A percentile compares a stretch with the other conserved stretches of the same genome.
Evolutionary conservation across 2,329 filamentous ascomycete species (phyloP).

Genomic region (Curvularia eragrostidis): DNA sequence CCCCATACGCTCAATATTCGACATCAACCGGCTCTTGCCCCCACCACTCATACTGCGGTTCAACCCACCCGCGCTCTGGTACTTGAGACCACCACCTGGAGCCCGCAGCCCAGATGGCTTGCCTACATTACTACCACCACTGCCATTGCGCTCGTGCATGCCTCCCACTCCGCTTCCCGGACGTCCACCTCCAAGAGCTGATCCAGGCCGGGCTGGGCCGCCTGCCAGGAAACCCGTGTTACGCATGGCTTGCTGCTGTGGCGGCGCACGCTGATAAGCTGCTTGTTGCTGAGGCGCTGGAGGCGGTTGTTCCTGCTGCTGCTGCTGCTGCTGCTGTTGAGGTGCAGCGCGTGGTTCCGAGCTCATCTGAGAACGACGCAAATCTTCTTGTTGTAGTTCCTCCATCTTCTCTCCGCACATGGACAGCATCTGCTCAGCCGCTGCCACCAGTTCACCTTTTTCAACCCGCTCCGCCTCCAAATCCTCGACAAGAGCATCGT

Average conservation of each 20-base stretch:
- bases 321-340: conserved; percentile 19
- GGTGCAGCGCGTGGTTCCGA: conserved; percentile 25
- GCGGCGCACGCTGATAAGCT: conserved; percentile 22
- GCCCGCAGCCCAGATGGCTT: conserved; percentile 67
- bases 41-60: conserved; percentile 45
- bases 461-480: conserved; percentile 79
- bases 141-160: conserved; percentile 22
- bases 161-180: conserved; percentile 35
- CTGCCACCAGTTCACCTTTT: conserved; percentile 80
- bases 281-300: conserved; percentile 7
- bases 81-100: conserved; percentile 56
- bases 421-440: conserved; percentile 83
- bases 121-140: conserved; percentile 27
- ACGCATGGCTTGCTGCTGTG: conserved; percentile 35
- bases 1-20: conserved; percentile 87
- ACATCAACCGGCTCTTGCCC: conserved; percentile 77
- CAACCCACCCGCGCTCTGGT: conserved; percentile 38
- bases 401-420: conserved; percentile 61
- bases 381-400: conserved; percentile 49
- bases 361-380: conserved; percentile 60
- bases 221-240: conserved; percentile 44
- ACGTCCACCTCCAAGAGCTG: conserved; percentile 34
- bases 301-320: neutral
- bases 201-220: conserved; percentile 35
- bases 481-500: conserved; percentile 67